Base-by-base conservation (phyloP, 192 early-diverging fungal genomes). In the Endogone sp. region DNA sequence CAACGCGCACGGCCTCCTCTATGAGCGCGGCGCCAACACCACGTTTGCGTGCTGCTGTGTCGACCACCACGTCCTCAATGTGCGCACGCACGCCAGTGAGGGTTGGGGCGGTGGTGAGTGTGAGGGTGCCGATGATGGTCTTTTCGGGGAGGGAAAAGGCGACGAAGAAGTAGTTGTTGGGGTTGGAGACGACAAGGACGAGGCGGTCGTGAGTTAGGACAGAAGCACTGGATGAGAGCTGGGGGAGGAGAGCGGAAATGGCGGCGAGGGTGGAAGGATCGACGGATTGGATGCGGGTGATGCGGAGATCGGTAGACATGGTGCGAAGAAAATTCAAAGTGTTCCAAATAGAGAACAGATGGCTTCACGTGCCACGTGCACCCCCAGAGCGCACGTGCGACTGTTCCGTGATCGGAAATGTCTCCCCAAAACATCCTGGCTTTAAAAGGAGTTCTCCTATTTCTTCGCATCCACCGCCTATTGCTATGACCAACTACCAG, bases 1-100 rank as follows among this genome's bases (percentile, higher is more conserved):
- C 67, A 23, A 57, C 32, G 2, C 66, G 11, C 31, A 79, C 69
- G 20, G 77, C 75, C 21, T 76, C 77, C 11, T 59, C 3, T 0
- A 84, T 20, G 10, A 84, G 37, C 0, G 54, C 68, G 4, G 69
- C 66, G 1, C 75, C 83, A 13, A 82, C 29, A 2, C 83, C 83
- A 30, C 73, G 31, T 2, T 77, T 73, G 4, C 80, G 77, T 26
- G 67, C 75, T 24, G 37, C 32, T 3, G 27, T 21, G 20, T 64
- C 66, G 4, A 84, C 80, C 2, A 84, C 68, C 1, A 84, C 71
- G 30, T 84, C 83, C 30, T 84, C 83, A 65, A 84, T 82, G 67
- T 84, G 83, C 0, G 78, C 80, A 25, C 83, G 76, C 20, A 72
- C 60, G 3, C 76, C 79, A 56, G 79, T 84, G 13, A 80, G 30